phyloP scores from a whole-genome alignment of 345 rosid genomes.

The Gossypium thurberi region DNA sequence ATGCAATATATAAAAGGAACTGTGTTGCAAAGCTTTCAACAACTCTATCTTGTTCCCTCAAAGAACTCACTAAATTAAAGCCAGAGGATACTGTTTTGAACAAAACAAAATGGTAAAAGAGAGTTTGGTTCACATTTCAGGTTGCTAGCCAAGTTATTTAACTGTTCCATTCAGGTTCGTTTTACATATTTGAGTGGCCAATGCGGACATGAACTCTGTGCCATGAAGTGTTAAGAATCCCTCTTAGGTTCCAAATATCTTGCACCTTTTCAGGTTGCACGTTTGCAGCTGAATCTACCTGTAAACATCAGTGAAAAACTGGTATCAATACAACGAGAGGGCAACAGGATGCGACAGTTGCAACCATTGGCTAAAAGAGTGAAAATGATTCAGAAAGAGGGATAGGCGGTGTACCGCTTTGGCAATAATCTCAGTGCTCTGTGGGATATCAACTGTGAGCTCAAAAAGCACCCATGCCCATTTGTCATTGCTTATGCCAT shows the following conservation, averaged over 20 bases:
- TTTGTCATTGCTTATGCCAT: constrained; percentile 55
- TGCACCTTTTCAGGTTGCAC: constrained; percentile 86
- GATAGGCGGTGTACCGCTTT: constrained; percentile 60
- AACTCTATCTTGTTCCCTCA: not conserved
- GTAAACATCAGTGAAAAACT: constrained; percentile 3
- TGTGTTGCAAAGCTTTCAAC: not conserved
- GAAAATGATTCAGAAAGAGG: not conserved
- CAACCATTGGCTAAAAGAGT: not conserved
- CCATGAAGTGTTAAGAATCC: constrained; percentile 87
- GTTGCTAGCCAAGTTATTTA: not conserved
- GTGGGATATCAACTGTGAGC: constrained; percentile 47
- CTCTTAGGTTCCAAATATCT: constrained; percentile 91
- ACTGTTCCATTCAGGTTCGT: not conserved
- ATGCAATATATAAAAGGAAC: not conserved
- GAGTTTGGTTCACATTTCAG: not conserved
- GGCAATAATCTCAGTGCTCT: constrained; percentile 57
- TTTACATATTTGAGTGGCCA: constrained; percentile 39
- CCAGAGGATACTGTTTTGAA: not conserved
- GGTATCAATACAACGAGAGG: not conserved
- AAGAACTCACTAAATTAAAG: not conserved
- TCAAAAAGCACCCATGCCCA: constrained; percentile 98
- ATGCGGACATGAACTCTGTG: constrained; percentile 72
- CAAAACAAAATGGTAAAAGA: not conserved
- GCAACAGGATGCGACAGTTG: not conserved
- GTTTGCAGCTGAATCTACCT: constrained; percentile 91